Percentiles rank a stretch among this genome's conserved stretches.
These are phyloP conservation scores for Biscogniauxia marginata DNA, from an alignment of 2,329 filamentous ascomycete genomes.

Conservation along the genomic window DNA sequence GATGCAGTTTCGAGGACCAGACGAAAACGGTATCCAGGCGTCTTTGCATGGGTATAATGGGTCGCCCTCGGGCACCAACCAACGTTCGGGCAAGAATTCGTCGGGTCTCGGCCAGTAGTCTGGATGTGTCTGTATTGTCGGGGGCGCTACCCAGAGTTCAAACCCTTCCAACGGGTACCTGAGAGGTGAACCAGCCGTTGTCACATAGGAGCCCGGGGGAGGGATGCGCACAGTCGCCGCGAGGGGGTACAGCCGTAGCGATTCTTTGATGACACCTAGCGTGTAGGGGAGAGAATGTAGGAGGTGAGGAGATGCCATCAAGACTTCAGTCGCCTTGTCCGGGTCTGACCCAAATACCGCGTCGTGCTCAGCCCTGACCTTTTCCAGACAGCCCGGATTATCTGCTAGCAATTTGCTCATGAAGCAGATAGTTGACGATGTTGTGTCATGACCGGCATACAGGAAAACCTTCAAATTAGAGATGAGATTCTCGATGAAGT, in stretches of 20 bases:
- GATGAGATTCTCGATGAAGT: slow-evolving; percentile 31
- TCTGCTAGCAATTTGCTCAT: slow-evolving; percentile 32
- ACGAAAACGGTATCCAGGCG: slow-evolving; percentile 53
- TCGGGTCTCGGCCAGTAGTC: slow-evolving; percentile 31
- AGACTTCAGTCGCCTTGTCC: slow-evolving; percentile 15
- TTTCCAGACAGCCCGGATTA: slow-evolving; percentile 30
- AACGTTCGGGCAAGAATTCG: slow-evolving; percentile 38
- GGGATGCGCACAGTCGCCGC: slow-evolving; percentile 27
- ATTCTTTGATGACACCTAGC: slow-evolving; percentile 38
- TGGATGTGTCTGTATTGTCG: slow-evolving; percentile 25
- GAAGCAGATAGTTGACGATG: slow-evolving; percentile 35
- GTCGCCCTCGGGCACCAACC: slow-evolving; percentile 27
- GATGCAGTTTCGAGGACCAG: slow-evolving; percentile 54
- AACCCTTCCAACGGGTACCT: slow-evolving; percentile 29
- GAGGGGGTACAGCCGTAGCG: slow-evolving; percentile 33
- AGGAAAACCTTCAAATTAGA: slow-evolving; percentile 38
- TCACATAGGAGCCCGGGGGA: slow-evolving; percentile 20
- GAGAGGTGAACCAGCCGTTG: slow-evolving; percentile 20
- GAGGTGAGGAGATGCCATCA: slow-evolving; percentile 26
- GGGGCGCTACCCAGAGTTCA: slow-evolving; percentile 25
- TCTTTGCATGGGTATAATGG: slow-evolving; percentile 31
- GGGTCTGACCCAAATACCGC: slow-evolving; percentile 32
- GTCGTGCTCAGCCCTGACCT: slow-evolving; percentile 38
- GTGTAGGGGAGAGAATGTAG: slow-evolving; percentile 38
- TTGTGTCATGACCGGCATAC: slow-evolving; percentile 40